These are phyloP conservation scores for Pseudomassariella vexata DNA, from an alignment of 2,329 filamentous ascomycete genomes.

Conservation along the genomic window DNA sequence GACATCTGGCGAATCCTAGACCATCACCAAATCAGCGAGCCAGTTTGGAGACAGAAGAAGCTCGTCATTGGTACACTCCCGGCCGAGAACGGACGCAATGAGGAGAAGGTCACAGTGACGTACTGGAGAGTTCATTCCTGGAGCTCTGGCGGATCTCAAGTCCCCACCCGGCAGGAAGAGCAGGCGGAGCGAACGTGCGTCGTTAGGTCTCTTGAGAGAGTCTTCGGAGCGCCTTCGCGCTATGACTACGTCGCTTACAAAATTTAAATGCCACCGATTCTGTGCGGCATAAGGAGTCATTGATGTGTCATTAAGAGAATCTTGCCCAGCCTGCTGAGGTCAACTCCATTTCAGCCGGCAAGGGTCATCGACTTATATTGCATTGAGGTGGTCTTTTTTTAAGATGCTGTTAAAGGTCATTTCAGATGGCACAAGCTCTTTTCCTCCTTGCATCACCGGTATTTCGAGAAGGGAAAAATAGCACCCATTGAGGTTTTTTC, in stretches of 20 bases:
- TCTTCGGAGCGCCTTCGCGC: not conserved
- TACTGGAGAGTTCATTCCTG: too few relatives aligned
- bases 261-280: not conserved
- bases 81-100: not conserved
- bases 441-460: too few relatives aligned
- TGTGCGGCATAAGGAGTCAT: too few relatives aligned
- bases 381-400: not conserved
- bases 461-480: too few relatives aligned
- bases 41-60: not conserved
- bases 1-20: constrained; percentile 1
- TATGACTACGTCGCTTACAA: not conserved
- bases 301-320: too few relatives aligned
- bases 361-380: not conserved
- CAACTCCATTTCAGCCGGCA: not conserved
- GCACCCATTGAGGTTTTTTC: too few relatives aligned
- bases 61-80: not conserved
- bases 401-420: too few relatives aligned
- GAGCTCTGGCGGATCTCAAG: too few relatives aligned
- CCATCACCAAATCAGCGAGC: not conserved
- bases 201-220: constrained; percentile 1
- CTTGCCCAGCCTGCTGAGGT: not conserved
- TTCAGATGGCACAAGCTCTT: too few relatives aligned
- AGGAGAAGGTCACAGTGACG: constrained; percentile 1
- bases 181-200: not conserved
- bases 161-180: too few relatives aligned